Percentiles rank a stretch among this genome's conserved stretches.
Conservation (phyloP, 2,329 filamentous ascomycete species). For the Canariomyces notabilis region DNA sequence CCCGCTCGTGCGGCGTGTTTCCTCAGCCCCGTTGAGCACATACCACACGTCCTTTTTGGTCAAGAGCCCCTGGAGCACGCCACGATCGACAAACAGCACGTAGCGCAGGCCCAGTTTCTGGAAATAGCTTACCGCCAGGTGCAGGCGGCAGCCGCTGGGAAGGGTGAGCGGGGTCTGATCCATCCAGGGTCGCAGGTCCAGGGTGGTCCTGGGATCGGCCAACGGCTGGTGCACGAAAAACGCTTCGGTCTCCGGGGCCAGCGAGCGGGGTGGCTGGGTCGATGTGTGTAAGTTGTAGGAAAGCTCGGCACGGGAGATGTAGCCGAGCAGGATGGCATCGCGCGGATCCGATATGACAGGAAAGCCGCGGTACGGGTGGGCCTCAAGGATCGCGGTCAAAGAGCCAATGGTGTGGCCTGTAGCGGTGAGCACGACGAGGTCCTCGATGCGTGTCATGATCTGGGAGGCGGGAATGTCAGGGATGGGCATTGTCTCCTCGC, state of each 20-base stretch:
- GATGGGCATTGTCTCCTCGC: slow-evolving; percentile 61
- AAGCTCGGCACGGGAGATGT: slow-evolving; percentile 89
- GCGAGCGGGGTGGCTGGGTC: slow-evolving; percentile 48
- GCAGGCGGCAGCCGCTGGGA: slow-evolving; percentile 67
- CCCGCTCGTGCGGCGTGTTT: slow-evolving; percentile 42
- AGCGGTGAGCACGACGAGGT: slow-evolving; percentile 81
- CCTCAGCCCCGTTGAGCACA: slow-evolving; percentile 73
- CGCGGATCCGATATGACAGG: slow-evolving; percentile 77
- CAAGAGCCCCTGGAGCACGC: slow-evolving; percentile 74
- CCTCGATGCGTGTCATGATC: slow-evolving; percentile 89
- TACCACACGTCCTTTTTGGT: slow-evolving; percentile 99
- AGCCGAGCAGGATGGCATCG: slow-evolving; percentile 77
- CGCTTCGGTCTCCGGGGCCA: slow-evolving; percentile 68
- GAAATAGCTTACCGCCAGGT: slow-evolving; percentile 88
- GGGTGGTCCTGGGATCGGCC: slow-evolving; percentile 67
- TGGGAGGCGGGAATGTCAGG: slow-evolving; percentile 82
- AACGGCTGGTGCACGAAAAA: slow-evolving; percentile 82
- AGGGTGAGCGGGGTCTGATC: slow-evolving; percentile 95
- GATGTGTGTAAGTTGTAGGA: slow-evolving; percentile 70
- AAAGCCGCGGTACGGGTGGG: slow-evolving; percentile 81
- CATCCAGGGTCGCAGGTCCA: slow-evolving; percentile 96
- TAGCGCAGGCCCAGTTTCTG: slow-evolving; percentile 90
- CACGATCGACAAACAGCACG: slow-evolving; percentile 79
- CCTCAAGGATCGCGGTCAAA: slow-evolving; percentile 64
- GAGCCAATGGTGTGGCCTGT: slow-evolving; percentile 81